Evolutionary conservation across 371 early-diverging fungal species (phyloP).

Genomic region (Coemansia sp.): DNA sequence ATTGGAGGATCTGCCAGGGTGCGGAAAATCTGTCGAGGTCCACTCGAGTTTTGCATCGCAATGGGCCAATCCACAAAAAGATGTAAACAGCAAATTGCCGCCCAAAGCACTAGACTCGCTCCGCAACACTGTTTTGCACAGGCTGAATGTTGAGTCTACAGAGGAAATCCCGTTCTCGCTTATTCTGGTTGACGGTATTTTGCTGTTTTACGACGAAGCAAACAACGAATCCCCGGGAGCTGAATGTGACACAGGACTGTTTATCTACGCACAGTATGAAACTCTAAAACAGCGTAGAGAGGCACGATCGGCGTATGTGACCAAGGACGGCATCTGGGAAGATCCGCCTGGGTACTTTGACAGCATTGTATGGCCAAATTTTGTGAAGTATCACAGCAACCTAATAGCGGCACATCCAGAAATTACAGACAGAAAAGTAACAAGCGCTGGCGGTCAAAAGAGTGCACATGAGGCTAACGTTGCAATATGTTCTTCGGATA

Average conservation of each 20-base stretch:
- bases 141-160: slow-evolving; percentile 1
- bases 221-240: slow-evolving; percentile 44
- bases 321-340: slow-evolving; percentile 76
- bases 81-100: slow-evolving; percentile 26
- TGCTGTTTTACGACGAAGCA: slow-evolving; percentile 58
- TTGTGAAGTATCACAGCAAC: slow-evolving; percentile 57
- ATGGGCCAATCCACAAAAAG: slow-evolving; percentile 47
- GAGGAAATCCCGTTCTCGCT: slow-evolving; percentile 26
- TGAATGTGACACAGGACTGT: slow-evolving; percentile 64
- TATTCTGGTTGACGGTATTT: slow-evolving; percentile 80
- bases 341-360: slow-evolving; percentile 90
- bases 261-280: slow-evolving; percentile 61
- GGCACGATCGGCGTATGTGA: slow-evolving; percentile 69
- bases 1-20: neutral
- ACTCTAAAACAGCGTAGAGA: slow-evolving; percentile 69
- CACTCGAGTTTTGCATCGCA: slow-evolving; percentile 26
- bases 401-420: slow-evolving; percentile 36
- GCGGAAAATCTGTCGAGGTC: neutral
- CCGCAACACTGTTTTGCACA: neutral
- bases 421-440: slow-evolving; percentile 13
- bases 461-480: neutral
- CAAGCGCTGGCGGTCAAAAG: neutral
- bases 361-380: slow-evolving; percentile 81
- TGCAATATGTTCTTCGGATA: slow-evolving; percentile 38
- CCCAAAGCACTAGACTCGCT: slow-evolving; percentile 2